These are phyloP conservation scores for Xanthoparmelia taractica DNA, from an alignment of 495 filamentous ascomycete species.

Conservation along the genomic window DNA sequence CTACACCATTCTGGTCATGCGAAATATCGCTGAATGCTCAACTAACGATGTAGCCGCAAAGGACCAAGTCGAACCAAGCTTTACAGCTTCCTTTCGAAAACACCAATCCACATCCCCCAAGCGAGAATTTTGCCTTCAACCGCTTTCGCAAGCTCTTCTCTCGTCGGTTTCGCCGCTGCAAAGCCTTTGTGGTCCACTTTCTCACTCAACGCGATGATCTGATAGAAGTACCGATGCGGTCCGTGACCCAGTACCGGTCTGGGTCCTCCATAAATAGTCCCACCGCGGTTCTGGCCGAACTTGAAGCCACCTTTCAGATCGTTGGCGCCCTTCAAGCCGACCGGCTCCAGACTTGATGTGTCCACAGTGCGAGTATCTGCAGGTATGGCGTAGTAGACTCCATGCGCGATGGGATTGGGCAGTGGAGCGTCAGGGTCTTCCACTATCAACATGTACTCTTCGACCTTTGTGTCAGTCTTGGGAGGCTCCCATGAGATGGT, in stretches of 20 bases:
- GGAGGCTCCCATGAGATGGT: constrained; percentile 34
- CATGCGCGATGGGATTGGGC: constrained; percentile 41
- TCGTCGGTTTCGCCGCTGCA: constrained; percentile 31
- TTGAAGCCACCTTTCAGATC: constrained; percentile 35
- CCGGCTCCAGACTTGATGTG: constrained; percentile 31
- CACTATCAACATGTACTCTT: constrained; percentile 43
- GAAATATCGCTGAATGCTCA: neutral
- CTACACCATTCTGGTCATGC: neutral
- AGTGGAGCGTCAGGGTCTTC: constrained; percentile 47
- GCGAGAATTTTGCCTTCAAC: constrained; percentile 42
- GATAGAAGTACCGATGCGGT: constrained; percentile 43
- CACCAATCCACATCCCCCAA: constrained; percentile 46
- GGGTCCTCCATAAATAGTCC: constrained; percentile 35
- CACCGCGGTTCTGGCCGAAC: constrained; percentile 34
- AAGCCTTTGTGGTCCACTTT: constrained; percentile 29
- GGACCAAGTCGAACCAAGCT: neutral
- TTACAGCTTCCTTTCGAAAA: constrained; percentile 37
- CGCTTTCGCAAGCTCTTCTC: constrained; percentile 36
- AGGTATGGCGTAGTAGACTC: constrained; percentile 40
- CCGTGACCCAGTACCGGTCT: constrained; percentile 42
- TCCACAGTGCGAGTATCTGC: constrained; percentile 29
- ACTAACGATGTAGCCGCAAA: no score
- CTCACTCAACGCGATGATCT: constrained; percentile 41
- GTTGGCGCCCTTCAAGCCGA: constrained; percentile 15
- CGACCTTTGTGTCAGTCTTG: constrained; percentile 24